These are phyloP conservation scores for Trichothecium sympodiale DNA, from an alignment of 2,329 filamentous ascomycete species.

Conservation along the genomic window DNA sequence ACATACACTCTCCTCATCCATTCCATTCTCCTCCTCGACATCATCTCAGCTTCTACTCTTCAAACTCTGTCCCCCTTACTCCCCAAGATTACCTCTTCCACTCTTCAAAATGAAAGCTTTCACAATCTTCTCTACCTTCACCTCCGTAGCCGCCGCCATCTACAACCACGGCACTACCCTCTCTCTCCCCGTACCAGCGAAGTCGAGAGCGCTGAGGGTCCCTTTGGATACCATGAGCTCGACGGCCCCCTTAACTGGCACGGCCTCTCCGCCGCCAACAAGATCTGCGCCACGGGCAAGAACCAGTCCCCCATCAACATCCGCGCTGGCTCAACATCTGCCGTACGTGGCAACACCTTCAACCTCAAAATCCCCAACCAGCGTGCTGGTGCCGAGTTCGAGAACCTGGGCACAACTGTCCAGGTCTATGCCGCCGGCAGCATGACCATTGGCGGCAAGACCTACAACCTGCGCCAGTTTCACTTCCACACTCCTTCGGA, in stretches of 20 bases:
- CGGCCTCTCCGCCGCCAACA: conserved; percentile 26
- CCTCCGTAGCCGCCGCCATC: conserved; percentile 11
- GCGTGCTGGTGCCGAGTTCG: conserved; percentile 23
- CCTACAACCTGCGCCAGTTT: conserved; percentile 37
- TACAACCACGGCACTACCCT: conserved; percentile 24
- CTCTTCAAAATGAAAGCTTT: too few species aligned
- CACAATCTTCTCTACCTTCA: not conserved
- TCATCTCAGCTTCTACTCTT: too few species aligned
- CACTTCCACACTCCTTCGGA: conserved; percentile 48
- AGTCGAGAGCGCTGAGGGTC: conserved; percentile 18
- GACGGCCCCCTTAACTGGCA: conserved; percentile 39
- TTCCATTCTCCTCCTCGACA: too few species aligned
- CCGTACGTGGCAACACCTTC: conserved; percentile 14
- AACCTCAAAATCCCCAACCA: conserved; percentile 19
- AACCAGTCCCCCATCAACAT: conserved; percentile 44
- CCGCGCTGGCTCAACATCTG: conserved; percentile 8
- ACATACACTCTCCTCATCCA: too few species aligned
- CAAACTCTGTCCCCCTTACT: too few species aligned
- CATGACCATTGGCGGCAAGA: conserved; percentile 22
- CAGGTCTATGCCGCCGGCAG: conserved; percentile 35
- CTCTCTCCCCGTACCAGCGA: too few species aligned
- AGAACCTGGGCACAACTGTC: conserved; percentile 36
- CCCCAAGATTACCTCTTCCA: too few species aligned
- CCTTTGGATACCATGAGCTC: conserved; percentile 27
- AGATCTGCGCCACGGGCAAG: conserved; percentile 30